Conservation (phyloP, 2,329 filamentous ascomycete species). For the Aspergillus tanneri region DNA sequence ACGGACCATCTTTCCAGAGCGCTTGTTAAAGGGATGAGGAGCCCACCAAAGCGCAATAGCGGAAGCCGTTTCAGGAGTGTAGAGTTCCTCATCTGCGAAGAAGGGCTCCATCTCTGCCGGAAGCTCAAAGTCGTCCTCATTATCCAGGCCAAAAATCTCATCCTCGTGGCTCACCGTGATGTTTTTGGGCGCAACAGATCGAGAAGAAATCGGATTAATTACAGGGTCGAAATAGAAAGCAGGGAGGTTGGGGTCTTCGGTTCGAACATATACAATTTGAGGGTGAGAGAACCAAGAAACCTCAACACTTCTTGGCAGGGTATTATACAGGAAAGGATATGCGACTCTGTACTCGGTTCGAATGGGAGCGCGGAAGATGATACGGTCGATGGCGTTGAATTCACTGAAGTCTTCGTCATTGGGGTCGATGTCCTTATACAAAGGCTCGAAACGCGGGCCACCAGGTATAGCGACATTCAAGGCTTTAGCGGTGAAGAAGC, state of each 20-base stretch:
- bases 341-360: conserved; percentile 94
- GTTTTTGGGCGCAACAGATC: conserved; percentile 91
- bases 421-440: conserved; percentile 98
- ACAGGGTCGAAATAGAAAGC: conserved; percentile 98
- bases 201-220: conserved; percentile 95
- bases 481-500: conserved; percentile 93
- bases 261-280: conserved; percentile 84
- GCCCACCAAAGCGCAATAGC: conserved; percentile 98
- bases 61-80: conserved; percentile 82
- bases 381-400: conserved; percentile 98
- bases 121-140: conserved; percentile 82
- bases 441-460: conserved; percentile 89
- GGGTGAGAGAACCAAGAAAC: conserved; percentile 92
- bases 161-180: conserved; percentile 91
- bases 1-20: conserved; percentile 92
- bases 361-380: conserved; percentile 94
- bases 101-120: conserved; percentile 82
- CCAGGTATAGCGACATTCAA: conserved; percentile 97
- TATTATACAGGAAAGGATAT: conserved; percentile 95
- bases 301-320: conserved; percentile 88
- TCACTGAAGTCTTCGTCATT: conserved; percentile 99
- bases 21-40: conserved; percentile 89
- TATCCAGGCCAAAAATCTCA: conserved; percentile 79
- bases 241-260: conserved; percentile 83
- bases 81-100: conserved; percentile 82